Base-by-base conservation (phyloP, 768 basidiomycete genomes). In the Pseudohyphozyma bogoriensis region DNA sequence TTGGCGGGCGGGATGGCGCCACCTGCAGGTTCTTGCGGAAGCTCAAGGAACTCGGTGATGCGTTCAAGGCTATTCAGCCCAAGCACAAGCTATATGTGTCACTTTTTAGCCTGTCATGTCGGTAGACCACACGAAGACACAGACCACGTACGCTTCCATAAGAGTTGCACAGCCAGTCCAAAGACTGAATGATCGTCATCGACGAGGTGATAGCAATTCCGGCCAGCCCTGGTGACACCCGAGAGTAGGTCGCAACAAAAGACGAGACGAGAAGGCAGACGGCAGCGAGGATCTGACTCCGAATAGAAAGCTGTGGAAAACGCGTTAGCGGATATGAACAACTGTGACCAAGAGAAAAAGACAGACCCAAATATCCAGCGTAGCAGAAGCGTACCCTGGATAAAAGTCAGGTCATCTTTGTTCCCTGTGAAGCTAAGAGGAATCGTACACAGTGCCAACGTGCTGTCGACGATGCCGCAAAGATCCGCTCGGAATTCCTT, bases 401-500 rank as follows among this genome's bases (percentile, higher is more conserved):
- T n/a, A n/a, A n/a, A n/a, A n/a, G n/a, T n/a, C n/a, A n/a, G n/a
- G n/a, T n/a, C n/a, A n/a, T n/a, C n/a, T n/a, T n/a, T n/a, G n/a
- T n/a, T n/a, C n/a, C n/a, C n/a, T n/a, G n/a, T n/a, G n/a, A n/a
- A n/a, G n/a, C n/a, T n/a, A n/a, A n/a, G n/a, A n/a, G n/a, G n/a
- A n/a, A n/a, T n/a, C n/a, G n/a, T n/a, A n/a, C n/a, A n/a, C n/a
- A n/a, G n/a, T 49, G 79, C 77, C 51, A 87, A 76, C 81, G 84
- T 86, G 18, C 79, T 80, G 54, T 79, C 82, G 16, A 85, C 80
- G 42, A 85, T 77, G 81, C 68, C 66, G 73, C 85, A 86, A 53
- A 80, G 79, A 66, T 85, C 83, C 68, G 84, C 83, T 66, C 81
- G 85, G 4, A 80, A 80, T 69, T 84, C 83, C 71, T 83, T 83